These are phyloP conservation scores for Bipolaris oryzae DNA, from an alignment of 2,329 filamentous ascomycete genomes.

Conservation along the genomic window DNA sequence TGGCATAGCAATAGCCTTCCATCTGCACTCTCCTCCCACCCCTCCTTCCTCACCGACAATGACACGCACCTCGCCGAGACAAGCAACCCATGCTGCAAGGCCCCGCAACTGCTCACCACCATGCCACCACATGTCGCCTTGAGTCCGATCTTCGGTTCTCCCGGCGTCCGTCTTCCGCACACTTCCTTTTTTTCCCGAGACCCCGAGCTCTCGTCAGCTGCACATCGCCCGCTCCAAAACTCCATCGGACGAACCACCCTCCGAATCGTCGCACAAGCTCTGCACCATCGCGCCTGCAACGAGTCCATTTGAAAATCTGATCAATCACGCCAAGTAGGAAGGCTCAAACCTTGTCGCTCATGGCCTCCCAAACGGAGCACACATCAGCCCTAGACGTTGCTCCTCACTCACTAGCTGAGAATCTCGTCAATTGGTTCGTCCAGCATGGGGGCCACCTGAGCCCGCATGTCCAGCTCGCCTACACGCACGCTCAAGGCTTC, in stretches of 20 bases:
- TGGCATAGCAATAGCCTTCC: not conserved
- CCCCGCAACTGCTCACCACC: slow-evolving; percentile 18
- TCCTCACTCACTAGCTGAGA: slow-evolving; percentile 22
- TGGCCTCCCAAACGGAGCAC: slow-evolving; percentile 8
- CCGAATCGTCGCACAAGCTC: slow-evolving; percentile 4
- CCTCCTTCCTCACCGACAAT: slow-evolving; percentile 18
- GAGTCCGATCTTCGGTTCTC: slow-evolving; percentile 14
- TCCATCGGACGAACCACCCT: slow-evolving; percentile 17
- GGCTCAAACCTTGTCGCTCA: not conserved
- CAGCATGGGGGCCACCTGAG: slow-evolving; percentile 40
- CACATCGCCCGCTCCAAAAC: slow-evolving; percentile 7
- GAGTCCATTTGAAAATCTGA: not conserved
- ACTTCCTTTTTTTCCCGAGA: slow-evolving; percentile 11
- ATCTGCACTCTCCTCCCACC: not conserved
- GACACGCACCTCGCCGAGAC: slow-evolving; percentile 15
- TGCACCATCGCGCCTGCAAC: not conserved
- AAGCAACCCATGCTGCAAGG: slow-evolving; percentile 20
- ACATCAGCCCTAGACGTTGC: slow-evolving; percentile 7
- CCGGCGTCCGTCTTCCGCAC: slow-evolving; percentile 9
- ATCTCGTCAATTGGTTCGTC: slow-evolving; percentile 40
- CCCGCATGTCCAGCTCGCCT: slow-evolving; percentile 37
- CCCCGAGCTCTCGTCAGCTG: slow-evolving; percentile 26
- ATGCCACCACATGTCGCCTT: slow-evolving; percentile 11
- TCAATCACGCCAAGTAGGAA: not conserved
- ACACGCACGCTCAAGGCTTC: slow-evolving; percentile 36